These are phyloP conservation scores for Russula vinacea DNA, from an alignment of 768 basidiomycete species.

Conservation along the genomic window DNA sequence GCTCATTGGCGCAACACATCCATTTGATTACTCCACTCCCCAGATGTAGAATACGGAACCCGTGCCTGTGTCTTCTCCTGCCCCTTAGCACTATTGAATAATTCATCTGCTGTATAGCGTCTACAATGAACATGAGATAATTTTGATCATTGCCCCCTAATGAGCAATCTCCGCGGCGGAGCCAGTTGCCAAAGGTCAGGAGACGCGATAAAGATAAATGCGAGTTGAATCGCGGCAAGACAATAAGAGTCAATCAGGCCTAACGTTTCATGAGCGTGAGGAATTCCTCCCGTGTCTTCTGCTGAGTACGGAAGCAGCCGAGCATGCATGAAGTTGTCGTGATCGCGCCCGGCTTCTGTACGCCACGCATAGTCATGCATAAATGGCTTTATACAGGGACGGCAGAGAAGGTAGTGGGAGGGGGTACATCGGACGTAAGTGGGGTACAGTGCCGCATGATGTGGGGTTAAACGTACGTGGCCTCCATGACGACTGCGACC, in stretches of 20 bases:
- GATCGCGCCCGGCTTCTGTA: conserved; percentile 94
- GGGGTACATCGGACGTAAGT: conserved; percentile 20
- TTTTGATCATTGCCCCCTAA: conserved; percentile 14
- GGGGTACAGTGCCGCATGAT: conserved; percentile 5
- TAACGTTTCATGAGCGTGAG: conserved; percentile 71
- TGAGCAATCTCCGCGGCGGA: conserved; percentile 15
- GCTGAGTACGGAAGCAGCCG: conserved; percentile 96
- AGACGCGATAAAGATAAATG: conserved; percentile 33
- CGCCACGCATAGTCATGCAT: conserved; percentile 99
- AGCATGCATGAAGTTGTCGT: conserved; percentile 98
- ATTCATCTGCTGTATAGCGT: conserved; percentile 17
- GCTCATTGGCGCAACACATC: conserved; percentile 1
- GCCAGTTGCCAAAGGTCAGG: conserved; percentile 8
- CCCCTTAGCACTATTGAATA: conserved; percentile 22
- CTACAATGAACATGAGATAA: conserved; percentile 8
- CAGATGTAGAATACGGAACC: conserved; percentile 21
- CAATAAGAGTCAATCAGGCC: conserved; percentile 5
- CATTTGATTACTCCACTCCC: conserved; percentile 10
- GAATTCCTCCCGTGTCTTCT: conserved; percentile 98
- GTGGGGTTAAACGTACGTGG: conserved; percentile 62
- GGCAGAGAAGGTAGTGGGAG: not conserved
- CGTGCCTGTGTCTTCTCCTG: not conserved
- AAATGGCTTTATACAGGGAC: conserved; percentile 61
- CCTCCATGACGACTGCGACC: conserved; percentile 99
- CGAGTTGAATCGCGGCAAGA: conserved; percentile 42